Evolutionary conservation across 1,284 basidiomycete genomes (phyloP).

Genomic region (Tylopilus sp.): DNA sequence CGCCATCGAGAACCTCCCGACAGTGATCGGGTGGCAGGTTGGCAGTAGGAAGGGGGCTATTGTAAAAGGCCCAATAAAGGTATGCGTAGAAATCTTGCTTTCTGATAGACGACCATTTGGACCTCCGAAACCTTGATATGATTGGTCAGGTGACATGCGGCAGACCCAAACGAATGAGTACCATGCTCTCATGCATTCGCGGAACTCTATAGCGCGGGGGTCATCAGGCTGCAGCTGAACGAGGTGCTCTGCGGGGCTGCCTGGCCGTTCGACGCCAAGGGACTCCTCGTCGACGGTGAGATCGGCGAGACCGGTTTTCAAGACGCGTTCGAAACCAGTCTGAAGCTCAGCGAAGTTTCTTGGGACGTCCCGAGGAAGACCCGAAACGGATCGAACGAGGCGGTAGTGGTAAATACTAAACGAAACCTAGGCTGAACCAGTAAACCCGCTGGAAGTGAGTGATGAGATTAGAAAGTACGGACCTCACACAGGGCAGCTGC

Average conservation of each 20-base stretch:
- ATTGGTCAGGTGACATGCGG: conserved; percentile 5
- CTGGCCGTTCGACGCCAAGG: conserved; percentile 47
- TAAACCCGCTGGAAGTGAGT: background rate
- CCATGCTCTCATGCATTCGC: conserved; percentile 65
- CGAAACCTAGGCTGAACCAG: conserved; percentile 47
- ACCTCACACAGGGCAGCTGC: conserved; percentile 60
- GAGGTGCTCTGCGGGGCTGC: conserved; percentile 59
- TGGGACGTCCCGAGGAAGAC: conserved; percentile 44
- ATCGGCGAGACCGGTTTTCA: conserved; percentile 54
- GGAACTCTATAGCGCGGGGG: conserved; percentile 73
- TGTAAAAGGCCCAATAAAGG: conserved; percentile 85
- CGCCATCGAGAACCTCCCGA: conserved; percentile 52
- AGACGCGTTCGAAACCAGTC: conserved; percentile 52
- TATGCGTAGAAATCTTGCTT: conserved; percentile 67
- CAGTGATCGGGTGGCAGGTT: conserved; percentile 47
- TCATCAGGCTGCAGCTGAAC: conserved; percentile 57
- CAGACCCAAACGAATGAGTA: conserved; percentile 20
- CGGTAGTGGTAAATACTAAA: conserved; percentile 73
- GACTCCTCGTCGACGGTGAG: conserved; percentile 57
- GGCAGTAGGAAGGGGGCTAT: conserved; percentile 51
- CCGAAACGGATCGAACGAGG: conserved; percentile 53
- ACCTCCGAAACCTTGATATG: conserved; percentile 60
- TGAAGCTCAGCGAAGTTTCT: conserved; percentile 55
- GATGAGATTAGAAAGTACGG: conserved; percentile 4
- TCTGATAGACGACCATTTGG: conserved; percentile 70